phyloP scores from a whole-genome alignment of 1,139 yeast species.

The Komagataea norvegica region DNA sequence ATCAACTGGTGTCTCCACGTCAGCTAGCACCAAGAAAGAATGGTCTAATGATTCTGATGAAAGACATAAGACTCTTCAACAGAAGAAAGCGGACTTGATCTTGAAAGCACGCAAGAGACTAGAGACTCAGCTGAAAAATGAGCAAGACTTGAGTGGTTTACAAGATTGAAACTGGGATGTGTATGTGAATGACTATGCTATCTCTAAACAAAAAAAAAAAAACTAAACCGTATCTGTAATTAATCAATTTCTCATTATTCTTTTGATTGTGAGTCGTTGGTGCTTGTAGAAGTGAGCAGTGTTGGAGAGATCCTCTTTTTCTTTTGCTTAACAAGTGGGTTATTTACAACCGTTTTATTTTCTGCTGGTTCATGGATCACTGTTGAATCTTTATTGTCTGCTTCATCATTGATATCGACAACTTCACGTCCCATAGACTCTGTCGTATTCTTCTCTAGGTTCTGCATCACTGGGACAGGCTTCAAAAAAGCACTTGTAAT shows the following conservation, averaged over 20 bases:
- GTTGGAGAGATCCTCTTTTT: conserved; percentile 46
- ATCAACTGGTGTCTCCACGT: conserved; percentile 1
- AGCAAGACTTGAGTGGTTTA: conserved; percentile 20
- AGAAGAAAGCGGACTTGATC: conserved; percentile 48
- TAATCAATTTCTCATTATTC: conserved; percentile 4
- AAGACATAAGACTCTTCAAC: conserved; percentile 38
- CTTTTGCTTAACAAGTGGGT: conserved; percentile 31
- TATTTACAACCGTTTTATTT: not conserved
- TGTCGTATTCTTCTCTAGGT: not conserved
- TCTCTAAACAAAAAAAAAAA: not conserved
- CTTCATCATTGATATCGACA: not conserved
- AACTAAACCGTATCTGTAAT: not conserved
- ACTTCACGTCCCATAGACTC: not conserved
- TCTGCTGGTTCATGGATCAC: not conserved
- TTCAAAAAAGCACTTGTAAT: not conserved
- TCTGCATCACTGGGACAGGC: not conserved
- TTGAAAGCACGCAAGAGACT: conserved; percentile 43
- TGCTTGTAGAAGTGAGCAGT: conserved; percentile 25
- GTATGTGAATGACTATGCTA: not conserved
- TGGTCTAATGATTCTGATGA: conserved; percentile 39
- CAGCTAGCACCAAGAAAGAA: conserved; percentile 9
- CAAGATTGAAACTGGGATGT: conserved; percentile 1
- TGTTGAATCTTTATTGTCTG: not conserved
- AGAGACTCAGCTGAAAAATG: conserved; percentile 28
- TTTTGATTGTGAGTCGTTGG: conserved; percentile 3